phyloP scores from a whole-genome alignment of 768 basidiomycete species.

The Polyporus arcularius region DNA sequence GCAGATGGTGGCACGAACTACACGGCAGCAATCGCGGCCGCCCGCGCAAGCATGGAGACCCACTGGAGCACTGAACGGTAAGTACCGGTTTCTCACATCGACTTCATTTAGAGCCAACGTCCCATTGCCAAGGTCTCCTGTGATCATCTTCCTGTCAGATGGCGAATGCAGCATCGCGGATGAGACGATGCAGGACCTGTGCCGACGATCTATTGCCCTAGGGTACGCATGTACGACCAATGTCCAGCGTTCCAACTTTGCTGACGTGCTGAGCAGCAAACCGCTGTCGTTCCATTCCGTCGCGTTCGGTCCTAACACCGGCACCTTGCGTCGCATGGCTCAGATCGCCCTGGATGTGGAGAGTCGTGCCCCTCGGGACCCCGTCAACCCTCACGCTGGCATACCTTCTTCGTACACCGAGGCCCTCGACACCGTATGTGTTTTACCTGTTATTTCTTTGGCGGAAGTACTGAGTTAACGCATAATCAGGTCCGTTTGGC shows the following conservation, averaged over 20 bases:
- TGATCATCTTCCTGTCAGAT: constrained; percentile 60
- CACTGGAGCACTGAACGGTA: constrained; percentile 56
- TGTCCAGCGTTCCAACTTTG: not conserved
- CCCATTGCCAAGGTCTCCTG: too few species aligned
- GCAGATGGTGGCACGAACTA: constrained; percentile 46
- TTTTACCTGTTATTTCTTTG: too few species aligned
- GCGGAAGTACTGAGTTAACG: too few species aligned
- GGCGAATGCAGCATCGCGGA: constrained; percentile 48
- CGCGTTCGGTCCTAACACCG: constrained; percentile 46
- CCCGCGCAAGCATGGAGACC: constrained; percentile 41
- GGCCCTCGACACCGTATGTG: constrained; percentile 57
- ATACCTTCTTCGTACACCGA: constrained; percentile 49
- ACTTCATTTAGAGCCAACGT: too few species aligned
- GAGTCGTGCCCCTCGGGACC: constrained; percentile 43
- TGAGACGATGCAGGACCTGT: constrained; percentile 39
- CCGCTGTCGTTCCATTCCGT: constrained; percentile 60
- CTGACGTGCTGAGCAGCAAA: constrained; percentile 37
- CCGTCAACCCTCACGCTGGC: constrained; percentile 31
- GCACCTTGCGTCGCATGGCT: constrained; percentile 49
- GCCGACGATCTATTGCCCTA: constrained; percentile 42
- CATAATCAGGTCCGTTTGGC: constrained; percentile 58
- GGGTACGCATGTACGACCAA: constrained; percentile 46
- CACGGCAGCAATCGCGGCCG: constrained; percentile 37
- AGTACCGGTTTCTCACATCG: too few species aligned
- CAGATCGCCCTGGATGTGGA: constrained; percentile 52